A percentile compares a stretch with the other conserved stretches of the same genome.
Evolutionary conservation across 2,329 filamentous ascomycete species (phyloP).

Genomic region (Chaetomiaceae sp.): DNA sequence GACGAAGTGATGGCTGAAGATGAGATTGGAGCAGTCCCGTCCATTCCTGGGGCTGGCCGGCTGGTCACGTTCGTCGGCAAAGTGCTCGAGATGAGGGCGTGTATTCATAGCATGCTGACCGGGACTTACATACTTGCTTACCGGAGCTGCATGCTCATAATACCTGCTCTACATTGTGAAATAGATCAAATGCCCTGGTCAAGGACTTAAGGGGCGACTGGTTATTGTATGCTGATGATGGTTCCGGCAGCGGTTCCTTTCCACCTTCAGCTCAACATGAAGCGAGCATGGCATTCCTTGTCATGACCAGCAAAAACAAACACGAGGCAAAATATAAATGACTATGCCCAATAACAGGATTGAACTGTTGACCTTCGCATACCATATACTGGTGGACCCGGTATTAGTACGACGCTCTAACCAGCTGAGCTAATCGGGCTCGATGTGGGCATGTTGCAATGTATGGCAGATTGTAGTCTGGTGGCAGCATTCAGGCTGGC

Average conservation of each 20-base stretch:
- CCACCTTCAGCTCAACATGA: too few relatives aligned
- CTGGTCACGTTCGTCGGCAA: too few relatives aligned
- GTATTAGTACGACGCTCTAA: conserved; percentile 20
- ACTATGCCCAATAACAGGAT: conserved; percentile 20
- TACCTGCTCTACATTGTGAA: too few relatives aligned
- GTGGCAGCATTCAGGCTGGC: too few relatives aligned
- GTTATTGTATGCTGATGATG: background rate
- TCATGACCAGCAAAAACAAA: background rate
- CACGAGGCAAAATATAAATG: conserved; percentile 3
- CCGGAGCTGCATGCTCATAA: too few relatives aligned
- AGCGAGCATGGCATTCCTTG: too few relatives aligned
- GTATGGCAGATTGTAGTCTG: too few relatives aligned
- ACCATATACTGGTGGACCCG: conserved; percentile 1
- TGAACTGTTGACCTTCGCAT: conserved; percentile 20
- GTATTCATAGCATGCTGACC: too few relatives aligned
- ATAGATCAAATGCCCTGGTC: too few relatives aligned
- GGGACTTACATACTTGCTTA: too few relatives aligned
- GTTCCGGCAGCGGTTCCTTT: too few relatives aligned
- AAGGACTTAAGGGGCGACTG: background rate
- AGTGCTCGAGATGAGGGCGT: too few relatives aligned
- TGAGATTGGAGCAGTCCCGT: background rate
- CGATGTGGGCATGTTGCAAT: background rate
- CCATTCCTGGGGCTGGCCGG: background rate
- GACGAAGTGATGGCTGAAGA: background rate
- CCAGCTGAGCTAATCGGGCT: conserved; percentile 18